Percentiles rank a stretch among this genome's conserved stretches.
Conservation (phyloP, 2,329 filamentous ascomycete genomes). For the Colletotrichum orbiculare region DNA sequence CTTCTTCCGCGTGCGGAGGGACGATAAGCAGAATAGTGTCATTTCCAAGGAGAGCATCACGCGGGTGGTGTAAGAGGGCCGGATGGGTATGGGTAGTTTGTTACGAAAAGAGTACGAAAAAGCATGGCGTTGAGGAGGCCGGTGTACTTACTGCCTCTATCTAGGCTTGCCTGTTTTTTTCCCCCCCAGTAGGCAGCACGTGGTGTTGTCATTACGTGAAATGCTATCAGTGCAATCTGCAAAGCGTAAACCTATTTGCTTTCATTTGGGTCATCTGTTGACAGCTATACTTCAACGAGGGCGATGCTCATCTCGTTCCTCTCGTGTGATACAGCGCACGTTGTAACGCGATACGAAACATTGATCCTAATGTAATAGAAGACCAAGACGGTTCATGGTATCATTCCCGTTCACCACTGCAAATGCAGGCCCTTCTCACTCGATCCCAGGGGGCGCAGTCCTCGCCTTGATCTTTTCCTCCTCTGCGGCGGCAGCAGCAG, state of each 20-base stretch:
- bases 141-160: not conserved
- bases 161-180: too few relatives aligned
- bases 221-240: too few relatives aligned
- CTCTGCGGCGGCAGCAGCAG: not conserved
- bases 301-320: too few relatives aligned
- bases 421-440: not conserved
- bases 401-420: conserved; percentile 17
- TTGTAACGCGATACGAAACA: not conserved
- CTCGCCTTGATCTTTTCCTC: not conserved
- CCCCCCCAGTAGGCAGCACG: too few relatives aligned
- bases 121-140: conserved; percentile 17
- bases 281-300: too few relatives aligned
- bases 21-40: conserved; percentile 86
- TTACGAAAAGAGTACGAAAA: not conserved
- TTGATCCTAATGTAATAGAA: not conserved
- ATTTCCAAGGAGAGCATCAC: conserved; percentile 78
- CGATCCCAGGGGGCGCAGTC: not conserved
- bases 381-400: conserved; percentile 29
- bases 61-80: conserved; percentile 51
- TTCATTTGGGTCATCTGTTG: too few relatives aligned
- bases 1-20: conserved; percentile 87
- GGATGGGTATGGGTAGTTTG: not conserved
- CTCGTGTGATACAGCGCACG: too few relatives aligned
- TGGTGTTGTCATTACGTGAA: too few relatives aligned
- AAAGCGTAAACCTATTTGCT: too few relatives aligned